These are phyloP conservation scores for Otatea glauca DNA, from an alignment of 176 grass and related monocot genomes.

Conservation along the genomic window DNA sequence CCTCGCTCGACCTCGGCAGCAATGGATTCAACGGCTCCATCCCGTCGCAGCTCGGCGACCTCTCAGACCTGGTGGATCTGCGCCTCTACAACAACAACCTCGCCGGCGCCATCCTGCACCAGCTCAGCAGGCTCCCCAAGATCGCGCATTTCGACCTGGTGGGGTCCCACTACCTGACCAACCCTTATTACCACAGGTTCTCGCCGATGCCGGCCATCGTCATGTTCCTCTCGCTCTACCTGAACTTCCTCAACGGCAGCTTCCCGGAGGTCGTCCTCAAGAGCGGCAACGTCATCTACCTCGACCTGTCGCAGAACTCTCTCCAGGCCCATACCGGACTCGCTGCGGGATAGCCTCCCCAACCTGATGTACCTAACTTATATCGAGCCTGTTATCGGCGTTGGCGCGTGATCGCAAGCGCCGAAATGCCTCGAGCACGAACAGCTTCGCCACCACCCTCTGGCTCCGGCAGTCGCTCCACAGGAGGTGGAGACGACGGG, in stretches of 20 bases:
- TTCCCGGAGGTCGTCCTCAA: conserved; percentile 57
- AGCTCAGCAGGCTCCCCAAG: conserved; percentile 59
- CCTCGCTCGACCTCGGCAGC: conserved; percentile 56
- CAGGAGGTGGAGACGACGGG: no score
- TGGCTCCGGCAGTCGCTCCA: no score
- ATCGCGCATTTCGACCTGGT: conserved; percentile 61
- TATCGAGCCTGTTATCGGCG: no score
- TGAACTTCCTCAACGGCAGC: conserved; percentile 48
- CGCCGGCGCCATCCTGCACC: conserved; percentile 44
- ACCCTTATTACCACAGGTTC: conserved; percentile 48
- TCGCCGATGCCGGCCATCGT: conserved; percentile 58
- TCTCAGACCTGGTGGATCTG: conserved; percentile 58
- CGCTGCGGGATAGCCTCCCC: conserved; percentile 41
- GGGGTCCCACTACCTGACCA: conserved; percentile 52
- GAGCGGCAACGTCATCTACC: conserved; percentile 55
- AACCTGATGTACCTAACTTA: conserved; percentile 60
- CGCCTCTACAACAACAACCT: conserved; percentile 77
- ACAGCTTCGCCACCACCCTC: no score
- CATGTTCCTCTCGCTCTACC: conserved; percentile 57
- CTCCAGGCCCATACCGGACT: conserved; percentile 45
- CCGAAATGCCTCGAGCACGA: no score
- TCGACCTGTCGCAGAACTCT: conserved; percentile 68
- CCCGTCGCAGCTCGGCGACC: conserved; percentile 66
- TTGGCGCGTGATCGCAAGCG: no score
- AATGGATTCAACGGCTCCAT: conserved; percentile 56